These are phyloP conservation scores for Amanita rimosa DNA, from an alignment of 768 basidiomycete genomes.

Conservation along the genomic window DNA sequence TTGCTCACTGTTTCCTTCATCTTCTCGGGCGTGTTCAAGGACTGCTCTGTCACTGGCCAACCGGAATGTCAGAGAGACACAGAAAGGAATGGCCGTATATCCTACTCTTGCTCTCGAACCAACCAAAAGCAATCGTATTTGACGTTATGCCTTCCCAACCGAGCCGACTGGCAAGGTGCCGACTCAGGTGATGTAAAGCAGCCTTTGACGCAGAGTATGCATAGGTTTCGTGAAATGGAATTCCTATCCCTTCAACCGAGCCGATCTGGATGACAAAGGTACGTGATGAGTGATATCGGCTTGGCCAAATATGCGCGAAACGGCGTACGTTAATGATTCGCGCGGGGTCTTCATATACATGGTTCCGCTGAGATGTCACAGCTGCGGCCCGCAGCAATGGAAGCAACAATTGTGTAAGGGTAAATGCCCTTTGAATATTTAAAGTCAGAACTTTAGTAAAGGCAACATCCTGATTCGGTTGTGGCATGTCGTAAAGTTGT, in stretches of 20 bases:
- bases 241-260: conserved; percentile 44
- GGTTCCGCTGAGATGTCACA: conserved; percentile 20
- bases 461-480: conserved; percentile 31
- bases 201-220: conserved; percentile 60
- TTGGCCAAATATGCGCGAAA: not conserved
- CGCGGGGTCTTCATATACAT: conserved; percentile 32
- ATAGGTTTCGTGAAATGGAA: conserved; percentile 50
- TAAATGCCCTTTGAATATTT: conserved; percentile 56
- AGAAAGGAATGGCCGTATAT: conserved; percentile 1
- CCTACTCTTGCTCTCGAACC: conserved; percentile 31
- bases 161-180: conserved; percentile 44
- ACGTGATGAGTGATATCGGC: not conserved
- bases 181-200: conserved; percentile 45
- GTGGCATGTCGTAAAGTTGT: not conserved
- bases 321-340: conserved; percentile 44
- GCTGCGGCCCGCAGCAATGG: conserved; percentile 43
- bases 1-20: conserved; percentile 21
- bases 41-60: conserved; percentile 39
- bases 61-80: not conserved
- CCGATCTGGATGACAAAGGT: conserved; percentile 31
- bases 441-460: conserved; percentile 52
- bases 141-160: conserved; percentile 47
- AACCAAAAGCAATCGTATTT: conserved; percentile 53
- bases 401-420: conserved; percentile 46
- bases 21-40: conserved; percentile 33